Evolutionary conservation across 192 early-diverging fungal species (phyloP).

Genomic region (Radiomyces spectabilis): DNA sequence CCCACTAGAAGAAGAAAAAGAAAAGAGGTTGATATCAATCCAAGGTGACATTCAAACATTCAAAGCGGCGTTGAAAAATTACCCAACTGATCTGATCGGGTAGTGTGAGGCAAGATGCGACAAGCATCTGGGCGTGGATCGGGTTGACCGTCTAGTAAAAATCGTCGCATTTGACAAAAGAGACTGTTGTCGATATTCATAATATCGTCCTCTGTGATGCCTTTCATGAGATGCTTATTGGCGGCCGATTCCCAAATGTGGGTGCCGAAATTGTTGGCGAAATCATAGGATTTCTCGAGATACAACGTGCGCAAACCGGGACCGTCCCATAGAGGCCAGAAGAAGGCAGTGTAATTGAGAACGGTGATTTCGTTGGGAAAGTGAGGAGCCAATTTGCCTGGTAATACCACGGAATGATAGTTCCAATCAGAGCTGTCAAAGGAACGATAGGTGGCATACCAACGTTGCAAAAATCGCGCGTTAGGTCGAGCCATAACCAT

Average conservation of each 20-base stretch:
- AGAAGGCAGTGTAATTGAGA: slow-evolving; percentile 27
- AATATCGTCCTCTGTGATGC: slow-evolving; percentile 16
- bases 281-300: slow-evolving; percentile 31
- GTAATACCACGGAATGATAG: slow-evolving; percentile 37
- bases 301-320: slow-evolving; percentile 27
- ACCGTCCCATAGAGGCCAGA: slow-evolving; percentile 36
- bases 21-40: neutral
- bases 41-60: neutral
- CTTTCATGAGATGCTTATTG: slow-evolving; percentile 23
- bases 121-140: slow-evolving; percentile 8
- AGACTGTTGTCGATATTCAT: slow-evolving; percentile 27
- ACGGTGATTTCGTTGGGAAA: slow-evolving; percentile 20
- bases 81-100: slow-evolving; percentile 10
- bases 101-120: slow-evolving; percentile 3
- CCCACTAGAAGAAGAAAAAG: neutral
- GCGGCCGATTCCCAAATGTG: slow-evolving; percentile 34
- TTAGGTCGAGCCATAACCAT: slow-evolving; percentile 34
- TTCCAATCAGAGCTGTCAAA: slow-evolving; percentile 34
- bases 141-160: slow-evolving; percentile 13
- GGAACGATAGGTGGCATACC: slow-evolving; percentile 36
- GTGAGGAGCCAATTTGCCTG: slow-evolving; percentile 20
- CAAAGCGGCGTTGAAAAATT: neutral
- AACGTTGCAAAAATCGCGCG: slow-evolving; percentile 36
- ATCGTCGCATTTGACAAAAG: slow-evolving; percentile 26
- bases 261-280: slow-evolving; percentile 20